Base-by-base conservation (phyloP, 23 red algal species). In the Agarophyton chilense region DNA sequence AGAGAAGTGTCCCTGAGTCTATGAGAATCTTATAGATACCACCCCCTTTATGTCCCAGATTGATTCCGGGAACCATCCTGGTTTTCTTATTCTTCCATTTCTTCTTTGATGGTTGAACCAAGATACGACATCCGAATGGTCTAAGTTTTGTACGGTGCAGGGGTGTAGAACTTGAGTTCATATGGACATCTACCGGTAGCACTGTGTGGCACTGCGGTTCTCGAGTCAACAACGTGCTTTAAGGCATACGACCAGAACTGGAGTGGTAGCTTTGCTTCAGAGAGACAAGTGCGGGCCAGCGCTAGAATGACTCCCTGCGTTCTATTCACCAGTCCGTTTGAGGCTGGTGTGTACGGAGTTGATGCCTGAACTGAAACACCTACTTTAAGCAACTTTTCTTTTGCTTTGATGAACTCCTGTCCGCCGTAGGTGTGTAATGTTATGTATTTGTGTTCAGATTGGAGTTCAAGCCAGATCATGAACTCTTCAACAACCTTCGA, bases 341-440 rank as follows among this genome's bases (percentile, higher is more conserved):
- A 71, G 19, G 32, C 14, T 50, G 81, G 63, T 46, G 60, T 85
- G 44, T 85, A 67, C 57, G 41, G 21, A 29, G 81, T 70, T 26
- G 60, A 38, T 42, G 12, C 33, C 19, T 9, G 12, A 16, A 85
- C 54, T 29, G 24, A 28, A 40, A 85, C 42, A 24, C 81, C 81
- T 12, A 66, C 8, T 34, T 31, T 32, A 21, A 10, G 13, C 22
- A 85, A 31, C 28, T 18, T 31, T 25, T 21, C 32, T 5, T 28
- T 31, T 6, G 60, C 60, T 1, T 38, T 10, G 44, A 49, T 70
- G 63, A 85, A 85, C 36, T 85, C 81, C 21, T 25, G 11, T 2
- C 81, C 81, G 60, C 63, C 44, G 44, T 85, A 2, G 10, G 54
- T 85, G 49, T 85, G 60, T 19, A 85, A 32, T 19, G 81, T 46